Evolutionary conservation across 2,329 filamentous ascomycete genomes (phyloP).

Genomic region (Raffaelea arxii): DNA sequence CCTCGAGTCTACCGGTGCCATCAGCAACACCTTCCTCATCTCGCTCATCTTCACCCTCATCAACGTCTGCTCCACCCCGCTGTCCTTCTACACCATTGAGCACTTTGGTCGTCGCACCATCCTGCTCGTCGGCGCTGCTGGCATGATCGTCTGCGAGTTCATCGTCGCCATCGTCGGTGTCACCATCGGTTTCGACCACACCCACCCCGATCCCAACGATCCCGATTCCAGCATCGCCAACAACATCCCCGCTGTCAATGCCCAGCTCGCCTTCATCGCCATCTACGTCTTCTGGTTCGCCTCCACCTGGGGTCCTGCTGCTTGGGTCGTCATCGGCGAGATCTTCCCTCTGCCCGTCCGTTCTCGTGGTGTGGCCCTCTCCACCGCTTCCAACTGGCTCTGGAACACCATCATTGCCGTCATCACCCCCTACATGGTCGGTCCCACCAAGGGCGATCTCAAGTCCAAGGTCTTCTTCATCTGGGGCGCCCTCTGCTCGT

Average conservation of each 20-base stretch:
- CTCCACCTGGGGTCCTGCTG: conserved; percentile 74
- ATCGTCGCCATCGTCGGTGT: conserved; percentile 70
- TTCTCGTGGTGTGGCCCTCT: conserved; percentile 76
- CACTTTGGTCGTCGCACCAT: conserved; percentile 70
- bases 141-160: conserved; percentile 84
- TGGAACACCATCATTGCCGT: conserved; percentile 56
- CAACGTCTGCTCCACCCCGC: conserved; percentile 75
- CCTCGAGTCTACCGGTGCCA: conserved; percentile 68
- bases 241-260: conserved; percentile 49
- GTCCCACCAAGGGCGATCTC: conserved; percentile 51
- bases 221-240: conserved; percentile 29
- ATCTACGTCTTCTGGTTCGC: conserved; percentile 94
- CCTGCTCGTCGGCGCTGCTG: conserved; percentile 66
- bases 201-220: conserved; percentile 34
- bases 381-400: conserved; percentile 84
- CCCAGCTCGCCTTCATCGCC: conserved; percentile 80
- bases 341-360: conserved; percentile 85
- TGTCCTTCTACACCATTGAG: conserved; percentile 84
- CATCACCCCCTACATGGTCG: conserved; percentile 53
- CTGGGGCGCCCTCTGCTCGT: conserved; percentile 59
- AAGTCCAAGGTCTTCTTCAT: conserved; percentile 65
- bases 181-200: conserved; percentile 44
- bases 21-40: conserved; percentile 71
- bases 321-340: conserved; percentile 79
- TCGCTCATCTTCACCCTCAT: conserved; percentile 79